phyloP scores from a whole-genome alignment of 805 yeast species.

The Saturnispora ahearnii region DNA sequence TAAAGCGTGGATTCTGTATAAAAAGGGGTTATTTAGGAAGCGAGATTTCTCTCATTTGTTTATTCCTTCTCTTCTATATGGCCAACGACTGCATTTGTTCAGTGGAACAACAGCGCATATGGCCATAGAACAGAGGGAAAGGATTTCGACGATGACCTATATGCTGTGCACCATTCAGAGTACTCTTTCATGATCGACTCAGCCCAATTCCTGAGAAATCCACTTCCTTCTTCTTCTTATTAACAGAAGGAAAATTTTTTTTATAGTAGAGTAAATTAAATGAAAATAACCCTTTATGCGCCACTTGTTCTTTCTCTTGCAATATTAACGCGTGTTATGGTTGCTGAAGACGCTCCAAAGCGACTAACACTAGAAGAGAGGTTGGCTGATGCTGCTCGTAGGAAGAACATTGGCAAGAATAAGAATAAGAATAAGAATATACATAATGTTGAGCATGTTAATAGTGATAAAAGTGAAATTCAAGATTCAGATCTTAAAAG shows the following conservation, averaged over 20 bases:
- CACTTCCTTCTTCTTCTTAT: neutral
- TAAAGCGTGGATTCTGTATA: neutral
- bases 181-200: conserved; percentile 11
- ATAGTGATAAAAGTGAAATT: neutral
- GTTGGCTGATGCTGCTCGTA: conserved; percentile 67
- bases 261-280: neutral
- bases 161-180: conserved; percentile 12
- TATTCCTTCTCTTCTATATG: neutral
- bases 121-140: neutral
- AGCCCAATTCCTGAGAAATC: conserved; percentile 9
- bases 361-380: conserved; percentile 77
- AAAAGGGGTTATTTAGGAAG: neutral
- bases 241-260: neutral
- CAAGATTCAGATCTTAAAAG: neutral
- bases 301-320: neutral
- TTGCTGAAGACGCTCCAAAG: conserved; percentile 25
- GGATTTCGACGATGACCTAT: conserved; percentile 9
- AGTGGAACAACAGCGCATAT: neutral
- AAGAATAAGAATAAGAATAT: neutral
- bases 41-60: neutral
- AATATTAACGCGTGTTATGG: neutral
- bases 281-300: neutral
- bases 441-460: conserved; percentile 4
- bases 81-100: neutral
- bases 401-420: conserved; percentile 6